Base-by-base conservation (phyloP, 768 basidiomycete species). In the Steccherinum ochraceum region DNA sequence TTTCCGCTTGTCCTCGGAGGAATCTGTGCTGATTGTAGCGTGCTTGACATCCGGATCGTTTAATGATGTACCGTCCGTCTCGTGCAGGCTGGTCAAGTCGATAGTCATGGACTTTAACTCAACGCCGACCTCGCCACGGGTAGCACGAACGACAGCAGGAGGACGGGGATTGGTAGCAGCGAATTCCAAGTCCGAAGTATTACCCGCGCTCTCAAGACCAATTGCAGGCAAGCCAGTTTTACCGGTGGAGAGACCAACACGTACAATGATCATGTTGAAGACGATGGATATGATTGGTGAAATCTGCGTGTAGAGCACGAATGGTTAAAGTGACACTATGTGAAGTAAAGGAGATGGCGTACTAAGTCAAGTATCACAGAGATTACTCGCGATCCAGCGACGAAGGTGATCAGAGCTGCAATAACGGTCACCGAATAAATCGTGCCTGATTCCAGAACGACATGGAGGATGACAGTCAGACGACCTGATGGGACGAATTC, bases 251-350 rank as follows among this genome's bases (percentile, higher is more conserved):
- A 52, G 45, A 18, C 65, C 69, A 35, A 71, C 60, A 24, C 71
- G 72, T 20, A 73, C 63, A 27, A 72, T 70, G 44, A 73, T 67
- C 69, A 73, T 67, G 56, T 70, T 70, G 58, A 72, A 73, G 3
- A 68, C 66, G 59, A 74, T 73, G 5, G 66, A 68, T 49, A 72
- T 72, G 50, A 72, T 67, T 16, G 69, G 72, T 5, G 63, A 64
- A 42, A 67, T 57, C 70, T 71, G 50, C 5, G 47, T 5, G 3
- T 40, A 48, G 7, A 24, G 24, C 25, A 21, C 16, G 45, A n/a
- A 18, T 18, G 39, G 42, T 35, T 1, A 11, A 24, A 25, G 11
- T 24, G 24, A 3, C 12, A 12, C 12, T 0, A 24, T 16, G 24
- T 5, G 10, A 48, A 27, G 30, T 7, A 30, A 27, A 40, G 13